Conservation (phyloP, 352 stramenopile genomes). For the Globisporangium irregulare region DNA sequence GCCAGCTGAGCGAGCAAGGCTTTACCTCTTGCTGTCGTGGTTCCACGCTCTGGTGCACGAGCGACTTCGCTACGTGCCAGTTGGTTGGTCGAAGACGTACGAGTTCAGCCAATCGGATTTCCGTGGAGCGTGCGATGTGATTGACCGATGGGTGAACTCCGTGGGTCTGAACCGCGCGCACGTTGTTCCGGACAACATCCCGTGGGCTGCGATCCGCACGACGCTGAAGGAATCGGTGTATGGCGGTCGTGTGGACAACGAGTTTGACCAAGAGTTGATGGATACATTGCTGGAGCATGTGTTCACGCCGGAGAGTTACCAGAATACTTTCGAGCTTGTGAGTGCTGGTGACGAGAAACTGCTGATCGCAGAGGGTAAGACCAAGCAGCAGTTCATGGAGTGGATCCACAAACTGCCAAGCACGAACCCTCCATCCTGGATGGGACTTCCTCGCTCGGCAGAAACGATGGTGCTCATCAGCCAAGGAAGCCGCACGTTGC, state of each 20-base stretch:
- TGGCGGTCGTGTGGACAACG: constrained; percentile 96
- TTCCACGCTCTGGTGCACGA: constrained; percentile 99
- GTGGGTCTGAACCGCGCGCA: constrained; percentile 78
- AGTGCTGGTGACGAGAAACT: constrained; percentile 42
- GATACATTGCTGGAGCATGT: constrained; percentile 91
- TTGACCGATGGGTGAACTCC: constrained; percentile 96
- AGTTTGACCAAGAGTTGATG: constrained; percentile 95
- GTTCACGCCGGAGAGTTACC: constrained; percentile 95
- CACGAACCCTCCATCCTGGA: constrained; percentile 91
- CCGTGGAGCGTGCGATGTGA: constrained; percentile 94
- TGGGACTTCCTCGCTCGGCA: constrained; percentile 90
- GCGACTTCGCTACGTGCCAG: constrained; percentile 95
- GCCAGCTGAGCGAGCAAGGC: constrained; percentile 84
- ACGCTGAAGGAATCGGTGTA: constrained; percentile 98
- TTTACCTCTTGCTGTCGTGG: constrained; percentile 98
- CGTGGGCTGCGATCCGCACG: constrained; percentile 97
- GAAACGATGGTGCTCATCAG: constrained; percentile 88
- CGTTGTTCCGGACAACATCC: constrained; percentile 95
- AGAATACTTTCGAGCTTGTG: constrained; percentile 80
- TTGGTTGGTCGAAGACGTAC: constrained; percentile 98
- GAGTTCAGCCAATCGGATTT: constrained; percentile 99
- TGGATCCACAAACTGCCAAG: constrained; percentile 87
- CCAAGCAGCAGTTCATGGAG: constrained; percentile 89
- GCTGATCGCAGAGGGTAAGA: constrained; percentile 87
- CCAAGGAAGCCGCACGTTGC: constrained; percentile 71